Percentiles rank a stretch among this genome's conserved stretches.
These are phyloP conservation scores for Carex littledalei DNA, from an alignment of 176 grass and related monocot genomes.

Conservation along the genomic window DNA sequence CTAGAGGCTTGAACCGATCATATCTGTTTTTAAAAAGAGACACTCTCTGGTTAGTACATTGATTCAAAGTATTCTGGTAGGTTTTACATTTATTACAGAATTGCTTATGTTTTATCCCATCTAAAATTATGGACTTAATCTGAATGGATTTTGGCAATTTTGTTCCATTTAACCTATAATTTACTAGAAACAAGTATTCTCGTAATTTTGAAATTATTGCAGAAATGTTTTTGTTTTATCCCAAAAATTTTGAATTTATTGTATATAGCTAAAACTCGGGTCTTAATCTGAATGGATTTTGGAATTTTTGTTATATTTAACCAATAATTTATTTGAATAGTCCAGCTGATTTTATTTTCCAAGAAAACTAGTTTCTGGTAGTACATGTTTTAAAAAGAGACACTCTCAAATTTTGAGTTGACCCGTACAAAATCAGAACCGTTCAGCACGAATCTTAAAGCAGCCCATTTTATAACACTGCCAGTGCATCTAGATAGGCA, in stretches of 20 bases:
- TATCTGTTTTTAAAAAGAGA: slow-evolving; percentile 32
- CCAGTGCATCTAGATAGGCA: no score
- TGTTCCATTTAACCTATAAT: neutral
- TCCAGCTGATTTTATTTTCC: neutral
- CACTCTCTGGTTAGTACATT: neutral
- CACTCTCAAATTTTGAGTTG: no score
- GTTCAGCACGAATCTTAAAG: no score
- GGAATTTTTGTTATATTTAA: neutral
- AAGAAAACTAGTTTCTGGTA: neutral
- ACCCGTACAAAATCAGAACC: no score
- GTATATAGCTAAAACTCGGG: no score
- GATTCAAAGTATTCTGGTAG: neutral
- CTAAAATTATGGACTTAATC: neutral
- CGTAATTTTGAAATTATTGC: neutral
- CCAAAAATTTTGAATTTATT: neutral
- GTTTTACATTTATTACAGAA: neutral
- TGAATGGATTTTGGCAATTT: neutral
- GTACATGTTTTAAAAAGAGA: no score
- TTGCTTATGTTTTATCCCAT: neutral
- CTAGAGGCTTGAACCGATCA: slow-evolving; percentile 86
- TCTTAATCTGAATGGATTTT: neutral
- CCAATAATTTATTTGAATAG: neutral
- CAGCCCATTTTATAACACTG: no score
- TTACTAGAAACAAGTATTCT: neutral
- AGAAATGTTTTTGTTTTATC: neutral